Conservation (phyloP, 2,329 filamentous ascomycete species). For the Grosmannia clavigera region DNA sequence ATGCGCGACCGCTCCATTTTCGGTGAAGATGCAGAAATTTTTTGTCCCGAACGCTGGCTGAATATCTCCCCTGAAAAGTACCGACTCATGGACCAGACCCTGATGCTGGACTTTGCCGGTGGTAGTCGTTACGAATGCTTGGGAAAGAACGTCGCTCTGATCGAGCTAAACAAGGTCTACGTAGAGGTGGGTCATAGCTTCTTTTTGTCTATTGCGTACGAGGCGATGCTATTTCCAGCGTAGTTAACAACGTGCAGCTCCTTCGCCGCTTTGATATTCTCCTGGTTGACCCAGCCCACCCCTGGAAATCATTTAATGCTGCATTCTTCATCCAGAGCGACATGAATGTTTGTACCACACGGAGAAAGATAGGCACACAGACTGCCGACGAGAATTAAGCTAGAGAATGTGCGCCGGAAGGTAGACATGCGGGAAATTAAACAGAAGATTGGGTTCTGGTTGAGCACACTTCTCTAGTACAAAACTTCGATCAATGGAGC, state of each 20-base stretch:
- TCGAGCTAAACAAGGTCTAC: slow-evolving; percentile 27
- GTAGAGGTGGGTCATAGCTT: slow-evolving; percentile 7
- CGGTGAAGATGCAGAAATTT: slow-evolving; percentile 26
- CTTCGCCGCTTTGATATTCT: slow-evolving; percentile 1
- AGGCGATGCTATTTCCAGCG: background rate
- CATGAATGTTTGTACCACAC: slow-evolving; percentile 9
- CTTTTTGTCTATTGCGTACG: no score
- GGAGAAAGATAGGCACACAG: background rate
- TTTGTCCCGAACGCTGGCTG: slow-evolving; percentile 34
- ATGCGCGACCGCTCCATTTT: slow-evolving; percentile 24
- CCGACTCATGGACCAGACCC: slow-evolving; percentile 14
- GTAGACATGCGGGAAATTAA: no score
- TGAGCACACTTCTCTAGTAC: no score
- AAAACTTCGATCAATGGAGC: no score
- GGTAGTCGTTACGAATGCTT: slow-evolving; percentile 26
- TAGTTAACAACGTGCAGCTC: background rate
- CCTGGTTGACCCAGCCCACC: background rate
- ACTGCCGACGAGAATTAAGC: no score
- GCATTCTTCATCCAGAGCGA: slow-evolving; percentile 9
- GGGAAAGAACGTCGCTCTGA: slow-evolving; percentile 28
- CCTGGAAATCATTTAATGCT: background rate
- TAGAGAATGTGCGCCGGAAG: no score
- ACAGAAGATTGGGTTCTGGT: no score
- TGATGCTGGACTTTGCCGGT: slow-evolving; percentile 27
- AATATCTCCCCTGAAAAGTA: slow-evolving; percentile 16